A percentile compares a stretch with the other conserved stretches of the same genome.
Evolutionary conservation across 345 rosid genomes (phyloP).

Genomic region (Erucastrum elatum): DNA sequence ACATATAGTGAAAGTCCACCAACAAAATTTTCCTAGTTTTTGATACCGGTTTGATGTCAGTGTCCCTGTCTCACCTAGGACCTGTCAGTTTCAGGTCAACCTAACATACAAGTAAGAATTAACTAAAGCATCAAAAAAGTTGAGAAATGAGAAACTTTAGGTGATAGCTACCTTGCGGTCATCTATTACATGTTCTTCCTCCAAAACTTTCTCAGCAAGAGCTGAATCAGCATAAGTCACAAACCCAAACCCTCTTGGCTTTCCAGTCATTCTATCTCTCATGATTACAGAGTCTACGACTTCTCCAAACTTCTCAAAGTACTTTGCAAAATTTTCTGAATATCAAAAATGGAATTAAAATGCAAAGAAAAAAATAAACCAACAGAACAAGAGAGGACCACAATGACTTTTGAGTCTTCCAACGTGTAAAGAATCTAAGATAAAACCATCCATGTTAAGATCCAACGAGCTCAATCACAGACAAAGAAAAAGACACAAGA

Average conservation of each 20-base stretch:
- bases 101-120: slow-evolving; percentile 20
- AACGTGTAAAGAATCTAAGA: slow-evolving; percentile 19
- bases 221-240: slow-evolving; percentile 55
- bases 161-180: slow-evolving; percentile 47
- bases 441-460: no score
- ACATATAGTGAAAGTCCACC: slow-evolving; percentile 69
- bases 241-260: slow-evolving; percentile 71
- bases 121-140: slow-evolving; percentile 9
- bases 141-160: slow-evolving; percentile 3
- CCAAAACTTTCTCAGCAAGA: slow-evolving; percentile 54
- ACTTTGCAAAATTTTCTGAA: slow-evolving; percentile 48
- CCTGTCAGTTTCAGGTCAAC: slow-evolving; percentile 63
- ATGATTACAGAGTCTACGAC: slow-evolving; percentile 55
- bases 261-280: slow-evolving; percentile 58
- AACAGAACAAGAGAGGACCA: slow-evolving; percentile 11
- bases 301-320: slow-evolving; percentile 68
- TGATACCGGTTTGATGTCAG: slow-evolving; percentile 33
- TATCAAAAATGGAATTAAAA: slow-evolving; percentile 5
- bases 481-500: no score
- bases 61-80: slow-evolving; percentile 56
- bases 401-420: no score
- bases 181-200: slow-evolving; percentile 57
- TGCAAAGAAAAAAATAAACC: slow-evolving; percentile 10
- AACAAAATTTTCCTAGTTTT: slow-evolving; percentile 75
- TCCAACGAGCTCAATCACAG: background rate